phyloP scores from a whole-genome alignment of 352 stramenopile species.

The Phytophthora podocarpi region DNA sequence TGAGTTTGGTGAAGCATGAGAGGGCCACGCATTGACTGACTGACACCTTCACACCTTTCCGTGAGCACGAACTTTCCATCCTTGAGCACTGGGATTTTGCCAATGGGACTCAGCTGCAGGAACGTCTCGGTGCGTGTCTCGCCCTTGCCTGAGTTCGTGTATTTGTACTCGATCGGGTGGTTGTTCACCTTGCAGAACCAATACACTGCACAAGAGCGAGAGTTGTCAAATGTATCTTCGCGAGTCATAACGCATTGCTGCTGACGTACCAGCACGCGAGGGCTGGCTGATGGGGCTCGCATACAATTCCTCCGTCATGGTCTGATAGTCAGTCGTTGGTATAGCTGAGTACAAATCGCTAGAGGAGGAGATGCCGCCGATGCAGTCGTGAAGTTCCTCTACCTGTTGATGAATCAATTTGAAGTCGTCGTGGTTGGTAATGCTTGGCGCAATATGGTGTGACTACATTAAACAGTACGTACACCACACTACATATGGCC shows the following conservation, averaged over 20 bases:
- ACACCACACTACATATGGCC: neutral
- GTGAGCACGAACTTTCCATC: slow-evolving; percentile 72
- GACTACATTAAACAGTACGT: too few species aligned
- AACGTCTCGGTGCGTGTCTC: slow-evolving; percentile 58
- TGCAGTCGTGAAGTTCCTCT: slow-evolving; percentile 5
- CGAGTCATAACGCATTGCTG: neutral
- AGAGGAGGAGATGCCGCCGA: too few species aligned
- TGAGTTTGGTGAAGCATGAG: too few species aligned
- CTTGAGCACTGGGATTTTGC: slow-evolving; percentile 73
- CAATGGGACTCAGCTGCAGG: slow-evolving; percentile 59
- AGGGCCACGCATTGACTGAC: too few species aligned
- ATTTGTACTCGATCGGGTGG: slow-evolving; percentile 63
- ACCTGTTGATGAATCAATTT: slow-evolving; percentile 42
- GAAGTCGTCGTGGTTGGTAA: slow-evolving; percentile 9
- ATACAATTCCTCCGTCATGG: slow-evolving; percentile 63
- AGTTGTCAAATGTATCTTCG: too few species aligned
- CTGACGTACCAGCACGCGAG: slow-evolving; percentile 48
- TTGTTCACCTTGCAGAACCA: slow-evolving; percentile 81
- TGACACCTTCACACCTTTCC: slow-evolving; percentile 47
- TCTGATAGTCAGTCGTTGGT: neutral
- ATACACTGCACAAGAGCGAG: slow-evolving; percentile 37
- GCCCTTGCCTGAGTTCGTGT: slow-evolving; percentile 55
- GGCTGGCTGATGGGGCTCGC: slow-evolving; percentile 69
- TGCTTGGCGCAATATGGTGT: too few species aligned
- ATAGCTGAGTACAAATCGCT: too few species aligned